Conservation (phyloP, 352 stramenopile species). For the Phytopythium mirpurense region DNA sequence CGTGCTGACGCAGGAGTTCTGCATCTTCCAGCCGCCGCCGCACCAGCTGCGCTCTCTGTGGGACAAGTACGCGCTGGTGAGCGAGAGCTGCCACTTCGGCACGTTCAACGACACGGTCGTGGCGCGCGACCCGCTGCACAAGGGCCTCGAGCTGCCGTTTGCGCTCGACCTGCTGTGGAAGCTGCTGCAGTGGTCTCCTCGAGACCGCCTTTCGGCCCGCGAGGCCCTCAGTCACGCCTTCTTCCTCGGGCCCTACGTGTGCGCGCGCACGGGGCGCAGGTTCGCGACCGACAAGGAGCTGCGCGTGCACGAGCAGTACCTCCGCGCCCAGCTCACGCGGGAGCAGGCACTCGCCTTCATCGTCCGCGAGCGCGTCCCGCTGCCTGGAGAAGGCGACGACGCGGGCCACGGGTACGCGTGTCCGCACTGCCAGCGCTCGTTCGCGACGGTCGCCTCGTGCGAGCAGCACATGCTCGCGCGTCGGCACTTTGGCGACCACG, state of each 20-base stretch:
- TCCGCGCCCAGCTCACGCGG: conserved; percentile 39
- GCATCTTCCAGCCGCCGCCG: conserved; percentile 64
- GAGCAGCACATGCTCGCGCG: conserved; percentile 51
- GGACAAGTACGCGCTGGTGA: conserved; percentile 65
- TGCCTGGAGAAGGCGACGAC: background rate
- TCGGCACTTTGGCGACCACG: conserved; percentile 19
- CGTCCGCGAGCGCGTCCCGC: conserved; percentile 26
- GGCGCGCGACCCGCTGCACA: conserved; percentile 85
- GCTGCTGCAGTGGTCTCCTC: conserved; percentile 91
- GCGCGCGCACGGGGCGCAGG: conserved; percentile 39
- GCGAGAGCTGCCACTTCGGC: conserved; percentile 81
- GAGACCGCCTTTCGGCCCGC: conserved; percentile 73
- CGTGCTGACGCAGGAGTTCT: conserved; percentile 82
- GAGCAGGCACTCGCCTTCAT: conserved; percentile 49
- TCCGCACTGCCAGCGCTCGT: conserved; percentile 52
- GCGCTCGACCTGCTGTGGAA: conserved; percentile 92
- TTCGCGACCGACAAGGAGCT: conserved; percentile 69
- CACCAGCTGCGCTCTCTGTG: conserved; percentile 52
- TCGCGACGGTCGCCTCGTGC: conserved; percentile 58
- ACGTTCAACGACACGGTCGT: conserved; percentile 91
- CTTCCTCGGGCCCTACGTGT: conserved; percentile 79
- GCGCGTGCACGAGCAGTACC: conserved; percentile 51
- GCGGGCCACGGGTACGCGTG: conserved; percentile 55
- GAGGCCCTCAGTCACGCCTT: conserved; percentile 85
- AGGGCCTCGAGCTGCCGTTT: conserved; percentile 78